Evolutionary conservation across 441 rosid genomes (phyloP), one percentile per base, ranked within the genome.

Genomic region (Aquilaria agallochum): DNA sequence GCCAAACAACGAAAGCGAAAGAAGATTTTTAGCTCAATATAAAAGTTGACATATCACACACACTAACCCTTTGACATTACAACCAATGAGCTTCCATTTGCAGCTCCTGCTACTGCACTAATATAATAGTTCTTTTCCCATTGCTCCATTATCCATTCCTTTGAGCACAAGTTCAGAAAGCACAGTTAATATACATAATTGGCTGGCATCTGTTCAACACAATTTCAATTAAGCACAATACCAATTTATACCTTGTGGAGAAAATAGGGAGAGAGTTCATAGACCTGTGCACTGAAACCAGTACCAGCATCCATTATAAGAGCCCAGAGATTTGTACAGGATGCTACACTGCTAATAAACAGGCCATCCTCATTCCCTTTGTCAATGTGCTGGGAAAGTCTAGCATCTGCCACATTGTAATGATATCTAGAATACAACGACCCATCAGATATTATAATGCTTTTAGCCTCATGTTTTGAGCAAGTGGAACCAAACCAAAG

Each of bases 71-170:
- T 92, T 13, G 98, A 92, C 98, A 92, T 90, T 57, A 92, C 96
- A 60, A 88, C 94, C 46, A 92, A 72, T 0, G 98, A 89, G 81
- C 88, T 80, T 48, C 98, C 96, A 56, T 87, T 88, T 67, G 74
- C 72, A 13, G 90, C 81, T 64, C 98, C 96, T 1, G 96, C 95
- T 59, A 92, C 73, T 44, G 96, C 87, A 60, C 87, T 92, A 69
- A 92, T 92, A 76, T 92, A 92, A 71, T 76, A 92, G 76, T 86
- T 87, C 76, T 84, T 92, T 66, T 92, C 98, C 98, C 96, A 92
- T 32, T 92, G 95, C 68, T 88, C 96, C 98, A 92, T 84, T 71
- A 92, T 92, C 98, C 98, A 92, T 69, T 92, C 98, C 98, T 92
- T 66, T 60, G 71, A 27, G 58, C 53, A 67, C 45, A 50, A 31